Percentiles rank a stretch among this genome's conserved stretches.
These are phyloP conservation scores for Myriosclerotinia scirpicola DNA, from an alignment of 2,329 filamentous ascomycete species.

Conservation along the genomic window DNA sequence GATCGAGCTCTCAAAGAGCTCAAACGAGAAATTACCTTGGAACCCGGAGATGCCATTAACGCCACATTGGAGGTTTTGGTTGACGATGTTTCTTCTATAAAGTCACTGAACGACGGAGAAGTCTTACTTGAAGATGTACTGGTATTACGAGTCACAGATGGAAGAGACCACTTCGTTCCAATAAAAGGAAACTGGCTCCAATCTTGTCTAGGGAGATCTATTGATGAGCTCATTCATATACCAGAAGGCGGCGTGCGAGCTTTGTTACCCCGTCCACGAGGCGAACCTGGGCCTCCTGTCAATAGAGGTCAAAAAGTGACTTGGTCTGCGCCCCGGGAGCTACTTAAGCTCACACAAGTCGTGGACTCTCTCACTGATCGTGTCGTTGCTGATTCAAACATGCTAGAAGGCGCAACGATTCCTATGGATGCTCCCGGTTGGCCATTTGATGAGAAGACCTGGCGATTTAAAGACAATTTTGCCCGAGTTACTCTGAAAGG, in stretches of 20 bases:
- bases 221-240: constrained; percentile 85
- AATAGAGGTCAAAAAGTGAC: constrained; percentile 57
- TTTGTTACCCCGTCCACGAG: constrained; percentile 40
- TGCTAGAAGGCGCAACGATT: constrained; percentile 55
- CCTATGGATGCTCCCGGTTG: constrained; percentile 56
- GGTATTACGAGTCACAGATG: constrained; percentile 77
- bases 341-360: constrained; percentile 85
- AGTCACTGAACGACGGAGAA: constrained; percentile 68
- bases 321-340: constrained; percentile 81
- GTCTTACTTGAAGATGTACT: constrained; percentile 78
- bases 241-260: constrained; percentile 77
- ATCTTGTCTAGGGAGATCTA: constrained; percentile 77
- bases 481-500: constrained; percentile 39
- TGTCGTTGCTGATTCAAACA: constrained; percentile 59
- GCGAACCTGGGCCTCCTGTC: constrained; percentile 24
- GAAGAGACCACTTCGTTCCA: constrained; percentile 89
- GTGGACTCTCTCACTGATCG: constrained; percentile 61
- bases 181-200: constrained; percentile 76
- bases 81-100: constrained; percentile 61
- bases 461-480: constrained; percentile 41
- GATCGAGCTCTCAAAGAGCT: constrained; percentile 27
- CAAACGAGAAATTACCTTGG: constrained; percentile 57
- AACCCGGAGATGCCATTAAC: constrained; percentile 80
- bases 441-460: constrained; percentile 52
- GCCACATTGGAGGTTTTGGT: constrained; percentile 69